Evolutionary conservation across 352 stramenopile genomes (phyloP), one percentile per base, ranked within the genome.

Genomic region (Phytophthora ohioensis): DNA sequence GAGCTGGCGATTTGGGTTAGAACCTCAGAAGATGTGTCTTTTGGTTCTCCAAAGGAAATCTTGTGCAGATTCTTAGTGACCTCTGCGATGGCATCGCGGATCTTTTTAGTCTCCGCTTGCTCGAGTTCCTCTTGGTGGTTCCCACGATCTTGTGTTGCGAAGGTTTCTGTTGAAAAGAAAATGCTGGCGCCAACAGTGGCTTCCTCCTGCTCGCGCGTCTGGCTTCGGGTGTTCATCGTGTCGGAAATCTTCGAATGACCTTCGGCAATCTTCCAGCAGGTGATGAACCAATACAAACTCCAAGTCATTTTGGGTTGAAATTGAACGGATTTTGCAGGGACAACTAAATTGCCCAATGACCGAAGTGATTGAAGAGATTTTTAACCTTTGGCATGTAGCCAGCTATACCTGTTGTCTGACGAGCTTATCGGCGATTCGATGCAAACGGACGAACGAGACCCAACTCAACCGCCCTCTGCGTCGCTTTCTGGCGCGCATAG

Each of bases 91-190:
- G 17, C 39, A 21, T 64, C 57, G 31, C n/a, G 12, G 0, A 12
- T 27, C 21, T 27, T 46, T 27, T 71, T 35, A 34, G 12, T 30
- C 5, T 76, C 57, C 11, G 1, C 32, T 5, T 49, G n/a, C 30
- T 67, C 60, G 9, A 67, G 54, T n/a, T 74, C 47, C 42, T 70
- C 30, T 41, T 73, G 53, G 17, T 74, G 67, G 64, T 73, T 71
- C 5, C 42, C 49, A 7, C 65, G 65, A 41, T 67, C 41, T 21
- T 64, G 13, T 12, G 42, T 27, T 51, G 39, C 8, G 10, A 43
- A 58, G 35, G 7, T 36, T 4, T 36, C 54, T 10, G 31, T 35
- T 47, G 35, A 3, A 30, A 9, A 12, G 51, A 17, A 13, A 27
- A 46, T 10, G 13, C 5, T 46, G 41, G 41, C 41, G 15, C 13